Evolutionary conservation across 352 stramenopile genomes (phyloP), one percentile per base, ranked within the genome.

Genomic region (Saprolegnia diclina): DNA sequence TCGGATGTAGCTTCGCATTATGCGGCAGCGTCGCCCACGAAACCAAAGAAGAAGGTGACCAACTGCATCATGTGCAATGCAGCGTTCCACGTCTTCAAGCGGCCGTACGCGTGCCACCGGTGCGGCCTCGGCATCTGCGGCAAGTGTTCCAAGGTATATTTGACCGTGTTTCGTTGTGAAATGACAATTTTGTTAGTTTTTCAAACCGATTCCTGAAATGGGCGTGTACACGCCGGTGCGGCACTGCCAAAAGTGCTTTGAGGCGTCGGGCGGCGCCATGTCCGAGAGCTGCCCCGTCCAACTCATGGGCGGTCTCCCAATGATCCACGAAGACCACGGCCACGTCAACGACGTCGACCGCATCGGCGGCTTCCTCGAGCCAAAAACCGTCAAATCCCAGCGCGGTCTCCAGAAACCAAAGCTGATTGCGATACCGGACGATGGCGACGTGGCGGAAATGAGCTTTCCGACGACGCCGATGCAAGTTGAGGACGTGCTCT

Each of bases 61-160:
- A 77, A 69, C 21, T 69, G 63, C 22, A 45, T 69, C 19, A 79
- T 72, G 35, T 95, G 87, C 73, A 74, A 82, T 24, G 78, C 77
- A 45, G 75, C 77, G 40, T 95, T 95, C 73, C 92, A 95, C 74
- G 76, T 94, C 16, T 91, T 91, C 52, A 82, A 85, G 37, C 82
- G 87, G 1, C 85, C 87, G 16, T 85, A 95, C 65, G 82, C 83
- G 48, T 95, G 87, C 76, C 89, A 92, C 65, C 85, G 87, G 26
- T 95, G 87, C 63, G 87, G 80, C 14, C 90, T 91, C 56, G 91
- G 85, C 80, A 90, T 95, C 71, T 95, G 87, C 56, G 75, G 71
- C 46, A 95, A 95, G 72, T 93, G 87, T 72, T 88, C 87, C 22
- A 69, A 69, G 63, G 63, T 69, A 66, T 9, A 26, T 6, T 45